Evolutionary conservation across 2,329 filamentous ascomycete species (phyloP).

Genomic region (Aquanectria penicillioides): DNA sequence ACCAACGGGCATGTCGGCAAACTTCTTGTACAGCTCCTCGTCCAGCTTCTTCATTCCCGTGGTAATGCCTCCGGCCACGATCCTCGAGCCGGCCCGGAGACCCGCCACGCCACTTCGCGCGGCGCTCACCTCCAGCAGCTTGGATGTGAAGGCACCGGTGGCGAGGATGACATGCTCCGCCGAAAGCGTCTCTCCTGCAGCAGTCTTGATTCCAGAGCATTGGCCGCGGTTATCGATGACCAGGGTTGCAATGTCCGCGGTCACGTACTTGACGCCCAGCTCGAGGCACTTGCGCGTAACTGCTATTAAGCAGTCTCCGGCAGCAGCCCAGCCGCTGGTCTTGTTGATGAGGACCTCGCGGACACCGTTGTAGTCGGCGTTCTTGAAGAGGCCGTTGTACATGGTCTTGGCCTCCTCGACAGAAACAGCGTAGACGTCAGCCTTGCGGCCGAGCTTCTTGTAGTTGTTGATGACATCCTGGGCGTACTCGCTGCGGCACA

Average conservation of each 20-base stretch:
- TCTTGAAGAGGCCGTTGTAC: slow-evolving; percentile 67
- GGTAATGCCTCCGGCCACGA: slow-evolving; percentile 68
- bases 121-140: slow-evolving; percentile 63
- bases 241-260: slow-evolving; percentile 60
- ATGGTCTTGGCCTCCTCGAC: slow-evolving; percentile 58
- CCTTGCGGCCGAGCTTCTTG: slow-evolving; percentile 52
- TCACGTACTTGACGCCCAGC: slow-evolving; percentile 68
- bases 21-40: slow-evolving; percentile 54
- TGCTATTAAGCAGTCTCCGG: slow-evolving; percentile 64
- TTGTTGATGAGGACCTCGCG: slow-evolving; percentile 57
- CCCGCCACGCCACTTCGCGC: slow-evolving; percentile 55
- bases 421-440: slow-evolving; percentile 55
- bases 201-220: slow-evolving; percentile 61
- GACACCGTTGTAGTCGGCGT: slow-evolving; percentile 68
- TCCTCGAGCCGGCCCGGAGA: slow-evolving; percentile 63
- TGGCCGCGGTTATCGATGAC: slow-evolving; percentile 55
- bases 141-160: slow-evolving; percentile 68
- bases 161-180: slow-evolving; percentile 64
- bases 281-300: slow-evolving; percentile 63
- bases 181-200: slow-evolving; percentile 53
- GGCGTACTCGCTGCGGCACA: slow-evolving; percentile 61
- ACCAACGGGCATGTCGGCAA: slow-evolving; percentile 60
- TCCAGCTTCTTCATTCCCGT: slow-evolving; percentile 67
- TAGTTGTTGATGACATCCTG: slow-evolving; percentile 65
- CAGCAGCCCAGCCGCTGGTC: slow-evolving; percentile 51